Percentiles rank a stretch among this genome's conserved stretches.
These are phyloP conservation scores for Chlorokybus atmophyticus DNA, from an alignment of 139 green algal species.

Conservation along the genomic window DNA sequence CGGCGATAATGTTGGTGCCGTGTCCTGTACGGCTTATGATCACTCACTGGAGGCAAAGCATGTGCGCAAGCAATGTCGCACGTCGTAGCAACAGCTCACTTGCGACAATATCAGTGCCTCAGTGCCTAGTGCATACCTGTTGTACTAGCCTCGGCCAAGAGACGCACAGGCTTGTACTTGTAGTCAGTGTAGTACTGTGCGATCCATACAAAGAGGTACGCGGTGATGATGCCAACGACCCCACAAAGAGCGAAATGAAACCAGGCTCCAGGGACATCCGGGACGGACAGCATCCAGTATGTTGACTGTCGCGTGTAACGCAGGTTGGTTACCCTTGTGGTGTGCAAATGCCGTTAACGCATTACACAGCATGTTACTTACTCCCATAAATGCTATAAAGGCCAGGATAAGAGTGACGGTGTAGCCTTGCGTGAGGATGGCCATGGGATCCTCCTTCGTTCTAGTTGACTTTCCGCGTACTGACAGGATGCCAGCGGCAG, in stretches of 20 bases:
- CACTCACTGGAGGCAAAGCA: no score
- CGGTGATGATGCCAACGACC: constrained; percentile 41
- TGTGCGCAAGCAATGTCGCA: no score
- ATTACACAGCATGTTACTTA: constrained; percentile 1
- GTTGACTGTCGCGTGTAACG: constrained; percentile 23
- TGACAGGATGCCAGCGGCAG: constrained; percentile 40
- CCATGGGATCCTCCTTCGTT: constrained; percentile 42
- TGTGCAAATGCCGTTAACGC: no score
- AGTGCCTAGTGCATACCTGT: constrained; percentile 24
- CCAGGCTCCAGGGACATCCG: constrained; percentile 39
- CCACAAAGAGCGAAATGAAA: constrained; percentile 47
- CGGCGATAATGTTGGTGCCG: constrained; percentile 42
- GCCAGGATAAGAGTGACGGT: constrained; percentile 27
- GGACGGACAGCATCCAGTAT: constrained; percentile 33
- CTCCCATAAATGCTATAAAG: constrained; percentile 19
- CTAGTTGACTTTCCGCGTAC: constrained; percentile 14
- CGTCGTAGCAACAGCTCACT: no score
- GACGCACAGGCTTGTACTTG: constrained; percentile 32
- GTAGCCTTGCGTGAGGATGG: constrained; percentile 44
- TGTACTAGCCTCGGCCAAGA: constrained; percentile 29
- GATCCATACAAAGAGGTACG: constrained; percentile 49
- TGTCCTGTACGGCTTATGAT: no score
- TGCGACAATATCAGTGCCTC: neutral
- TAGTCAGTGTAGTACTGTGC: constrained; percentile 45
- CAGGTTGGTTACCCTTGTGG: no score